Percentiles rank a stretch among this genome's conserved stretches.
Evolutionary conservation across 768 basidiomycete genomes (phyloP).

Genomic region (Chalciporus sphaerocephalus): DNA sequence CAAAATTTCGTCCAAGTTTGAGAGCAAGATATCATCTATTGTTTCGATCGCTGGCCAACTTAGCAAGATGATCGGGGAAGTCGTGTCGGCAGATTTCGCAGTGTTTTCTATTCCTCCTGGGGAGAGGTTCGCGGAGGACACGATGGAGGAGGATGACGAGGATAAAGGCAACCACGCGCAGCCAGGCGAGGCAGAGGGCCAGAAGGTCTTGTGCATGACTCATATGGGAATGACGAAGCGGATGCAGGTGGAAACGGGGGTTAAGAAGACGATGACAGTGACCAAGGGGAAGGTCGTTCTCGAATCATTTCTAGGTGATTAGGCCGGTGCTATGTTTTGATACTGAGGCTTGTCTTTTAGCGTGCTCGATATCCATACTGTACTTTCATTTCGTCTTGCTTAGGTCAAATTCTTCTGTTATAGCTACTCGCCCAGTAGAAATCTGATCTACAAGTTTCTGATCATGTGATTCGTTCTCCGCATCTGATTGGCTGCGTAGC

Average conservation of each 20-base stretch:
- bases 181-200: neutral
- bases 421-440: no score
- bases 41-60: conserved; percentile 2
- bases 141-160: conserved; percentile 11
- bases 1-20: conserved; percentile 2
- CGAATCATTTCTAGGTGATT: conserved; percentile 6
- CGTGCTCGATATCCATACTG: neutral
- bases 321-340: neutral
- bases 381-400: neutral
- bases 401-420: no score
- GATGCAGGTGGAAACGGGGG: neutral
- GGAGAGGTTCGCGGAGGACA: conserved; percentile 2
- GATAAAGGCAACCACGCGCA: neutral
- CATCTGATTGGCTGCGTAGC: no score
- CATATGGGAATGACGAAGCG: conserved; percentile 13
- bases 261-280: neutral
- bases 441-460: no score
- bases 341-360: neutral
- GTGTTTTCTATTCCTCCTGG: neutral
- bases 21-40: conserved; percentile 3
- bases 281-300: conserved; percentile 12
- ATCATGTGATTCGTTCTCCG: no score
- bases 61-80: conserved; percentile 8
- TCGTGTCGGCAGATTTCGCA: conserved; percentile 7
- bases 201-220: conserved; percentile 12